Base-by-base conservation (phyloP, 2,329 filamentous ascomycete genomes). In the Pseudogymnoascus sp. region DNA sequence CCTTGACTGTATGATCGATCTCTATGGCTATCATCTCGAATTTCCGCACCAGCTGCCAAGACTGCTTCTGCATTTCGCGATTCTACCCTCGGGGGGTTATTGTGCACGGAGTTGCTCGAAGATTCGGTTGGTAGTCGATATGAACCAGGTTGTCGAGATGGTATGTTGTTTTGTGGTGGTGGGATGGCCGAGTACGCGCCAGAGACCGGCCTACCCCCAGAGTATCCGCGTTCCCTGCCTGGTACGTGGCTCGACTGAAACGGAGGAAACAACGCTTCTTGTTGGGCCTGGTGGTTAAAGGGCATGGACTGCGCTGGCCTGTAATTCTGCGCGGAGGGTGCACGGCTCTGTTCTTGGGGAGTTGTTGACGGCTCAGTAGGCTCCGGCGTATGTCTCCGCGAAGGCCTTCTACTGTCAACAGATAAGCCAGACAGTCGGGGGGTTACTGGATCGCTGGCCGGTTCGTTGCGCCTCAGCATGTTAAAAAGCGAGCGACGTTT, bases 11-110 rank as follows among this genome's bases (percentile, higher is more conserved):
- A 91, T 31, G 84, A 80, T 67, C 86, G 81, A 65, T 90, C 87
- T 70, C 82, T 82, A 70, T 89, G 83, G 71, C 85, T 91, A 21
- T 81, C 78, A 68, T 92, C 89, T 69, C 89, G 81, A 35, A 84
- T 81, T 2, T 87, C 85, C 55, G 87, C 80, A 16, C 81, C 79
- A 11, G 83, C 78, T 64, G 84, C 80, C 71, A 87, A 83, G 43
- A 83, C 81, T 8, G 78, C 76, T 23, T 81, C 80, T 12, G 81
- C 81, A 52, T 83, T 81, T 67, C 87, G 81, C 14, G 88, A 87
- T 69, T 88, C 85, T 68, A 81, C 83, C 65, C 86, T 81, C 38
- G 79, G 78, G 41, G 84, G 78, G 41, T 77, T 76, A 33, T 80
- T 68, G 45, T 83, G 81, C 63, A 81, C 75, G 16, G 85, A 84